Evolutionary conservation across 106 monocot genomes (phyloP).

Genomic region (Dactylorhiza incarnata): DNA sequence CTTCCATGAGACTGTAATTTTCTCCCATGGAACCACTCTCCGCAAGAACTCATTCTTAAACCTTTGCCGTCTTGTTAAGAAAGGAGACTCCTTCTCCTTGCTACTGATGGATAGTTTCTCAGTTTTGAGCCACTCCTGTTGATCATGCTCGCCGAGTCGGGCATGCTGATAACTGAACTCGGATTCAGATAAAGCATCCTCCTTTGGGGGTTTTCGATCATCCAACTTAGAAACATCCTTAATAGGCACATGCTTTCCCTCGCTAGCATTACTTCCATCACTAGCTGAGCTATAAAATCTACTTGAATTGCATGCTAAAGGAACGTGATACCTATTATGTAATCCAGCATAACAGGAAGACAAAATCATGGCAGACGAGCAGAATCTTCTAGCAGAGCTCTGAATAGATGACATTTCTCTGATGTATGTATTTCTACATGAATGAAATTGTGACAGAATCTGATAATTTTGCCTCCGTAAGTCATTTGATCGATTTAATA

Average conservation of each 20-base stretch:
- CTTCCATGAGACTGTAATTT: slow-evolving; percentile 71
- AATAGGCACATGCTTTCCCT: slow-evolving; percentile 43
- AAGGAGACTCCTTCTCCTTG: slow-evolving; percentile 66
- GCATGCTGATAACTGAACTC: slow-evolving; percentile 50
- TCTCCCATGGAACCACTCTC: slow-evolving; percentile 83
- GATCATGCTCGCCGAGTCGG: slow-evolving; percentile 70
- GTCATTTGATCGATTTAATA: slow-evolving; percentile 12
- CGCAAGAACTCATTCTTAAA: slow-evolving; percentile 85
- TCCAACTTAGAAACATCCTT: slow-evolving; percentile 20
- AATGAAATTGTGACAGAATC: slow-evolving; percentile 7
- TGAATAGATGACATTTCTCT: slow-evolving; percentile 1
- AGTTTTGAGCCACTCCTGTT: slow-evolving; percentile 74
- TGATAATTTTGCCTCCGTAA: neutral
- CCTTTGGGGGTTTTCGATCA: neutral
- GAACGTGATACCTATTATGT: slow-evolving; percentile 1
- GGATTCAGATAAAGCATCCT: slow-evolving; percentile 4
- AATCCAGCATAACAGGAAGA: slow-evolving; percentile 2
- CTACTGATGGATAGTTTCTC: slow-evolving; percentile 45
- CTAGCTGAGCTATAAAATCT: slow-evolving; percentile 73
- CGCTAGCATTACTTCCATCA: slow-evolving; percentile 54
- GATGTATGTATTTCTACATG: neutral
- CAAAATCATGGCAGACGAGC: slow-evolving; percentile 7
- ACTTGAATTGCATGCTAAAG: slow-evolving; percentile 2
- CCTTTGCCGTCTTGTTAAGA: slow-evolving; percentile 69
- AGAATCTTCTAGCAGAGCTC: slow-evolving; percentile 19